A percentile compares a stretch with the other conserved stretches of the same genome.
Conservation (phyloP, 2,329 filamentous ascomycete species). For the Fusarium citri region DNA sequence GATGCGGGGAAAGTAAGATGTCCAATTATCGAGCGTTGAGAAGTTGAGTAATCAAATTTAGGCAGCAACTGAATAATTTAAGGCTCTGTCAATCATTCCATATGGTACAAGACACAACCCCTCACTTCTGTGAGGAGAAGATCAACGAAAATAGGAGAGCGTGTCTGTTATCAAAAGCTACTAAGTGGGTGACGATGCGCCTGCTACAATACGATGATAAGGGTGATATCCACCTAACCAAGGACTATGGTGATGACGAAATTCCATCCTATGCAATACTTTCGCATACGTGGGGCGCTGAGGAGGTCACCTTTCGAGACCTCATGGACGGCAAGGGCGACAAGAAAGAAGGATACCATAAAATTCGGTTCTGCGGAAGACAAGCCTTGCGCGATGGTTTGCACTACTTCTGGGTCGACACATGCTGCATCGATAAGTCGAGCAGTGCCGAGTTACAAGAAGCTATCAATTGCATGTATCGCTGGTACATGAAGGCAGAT, state of each 20-base stretch:
- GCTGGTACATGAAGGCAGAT: not conserved
- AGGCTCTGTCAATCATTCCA: no score
- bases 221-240: not conserved
- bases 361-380: not conserved
- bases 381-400: not conserved
- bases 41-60: no score
- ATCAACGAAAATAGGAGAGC: no score
- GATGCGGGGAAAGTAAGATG: no score
- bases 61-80: no score
- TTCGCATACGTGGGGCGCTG: not conserved
- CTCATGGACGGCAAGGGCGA: not conserved
- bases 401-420: not conserved
- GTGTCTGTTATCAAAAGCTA: no score
- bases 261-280: not conserved
- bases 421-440: not conserved
- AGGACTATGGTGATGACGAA: not conserved
- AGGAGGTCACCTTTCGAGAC: not conserved
- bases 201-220: not conserved
- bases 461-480: not conserved
- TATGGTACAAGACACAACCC: no score
- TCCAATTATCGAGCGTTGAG: no score
- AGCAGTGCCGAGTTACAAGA: not conserved
- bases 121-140: no score
- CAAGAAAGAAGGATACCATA: not conserved
- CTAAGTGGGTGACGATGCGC: not conserved